Evolutionary conservation across 352 stramenopile species (phyloP).

Genomic region (Pythium coloratum): DNA sequence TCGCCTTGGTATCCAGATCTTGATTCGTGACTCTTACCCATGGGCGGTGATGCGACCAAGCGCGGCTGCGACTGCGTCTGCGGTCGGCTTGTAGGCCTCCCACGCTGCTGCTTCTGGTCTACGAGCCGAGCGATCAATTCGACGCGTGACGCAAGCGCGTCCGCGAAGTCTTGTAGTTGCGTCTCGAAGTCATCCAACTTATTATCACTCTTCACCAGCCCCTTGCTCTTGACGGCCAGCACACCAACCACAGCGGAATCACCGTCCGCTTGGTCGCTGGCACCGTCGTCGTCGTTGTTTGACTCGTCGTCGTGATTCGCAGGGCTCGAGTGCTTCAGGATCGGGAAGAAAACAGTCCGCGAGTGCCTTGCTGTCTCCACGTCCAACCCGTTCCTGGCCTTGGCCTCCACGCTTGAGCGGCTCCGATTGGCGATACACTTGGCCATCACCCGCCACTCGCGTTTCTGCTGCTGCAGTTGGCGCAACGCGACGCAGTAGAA

Average conservation of each 20-base stretch:
- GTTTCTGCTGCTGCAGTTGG: constrained; percentile 15
- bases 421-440: constrained; percentile 14
- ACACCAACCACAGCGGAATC: constrained; percentile 11
- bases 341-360: constrained; percentile 6
- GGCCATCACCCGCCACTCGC: constrained; percentile 16
- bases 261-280: not conserved
- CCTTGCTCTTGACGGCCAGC: constrained; percentile 11
- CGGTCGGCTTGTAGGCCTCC: not conserved
- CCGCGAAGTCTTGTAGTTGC: constrained; percentile 10
- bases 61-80: not conserved
- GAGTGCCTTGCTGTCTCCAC: not conserved
- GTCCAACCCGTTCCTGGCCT: not conserved
- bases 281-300: not conserved
- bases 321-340: not conserved
- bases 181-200: not conserved
- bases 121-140: constrained; percentile 16
- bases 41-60: too few relatives aligned
- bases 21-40: too few relatives aligned
- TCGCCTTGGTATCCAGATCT: too few relatives aligned
- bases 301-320: not conserved
- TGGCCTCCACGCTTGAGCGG: not conserved
- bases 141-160: constrained; percentile 12
- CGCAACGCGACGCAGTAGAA: constrained; percentile 22
- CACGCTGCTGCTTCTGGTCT: constrained; percentile 15
- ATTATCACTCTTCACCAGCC: not conserved